Conservation (phyloP, 495 filamentous ascomycete genomes). For the Annulohypoxylon nitens region DNA sequence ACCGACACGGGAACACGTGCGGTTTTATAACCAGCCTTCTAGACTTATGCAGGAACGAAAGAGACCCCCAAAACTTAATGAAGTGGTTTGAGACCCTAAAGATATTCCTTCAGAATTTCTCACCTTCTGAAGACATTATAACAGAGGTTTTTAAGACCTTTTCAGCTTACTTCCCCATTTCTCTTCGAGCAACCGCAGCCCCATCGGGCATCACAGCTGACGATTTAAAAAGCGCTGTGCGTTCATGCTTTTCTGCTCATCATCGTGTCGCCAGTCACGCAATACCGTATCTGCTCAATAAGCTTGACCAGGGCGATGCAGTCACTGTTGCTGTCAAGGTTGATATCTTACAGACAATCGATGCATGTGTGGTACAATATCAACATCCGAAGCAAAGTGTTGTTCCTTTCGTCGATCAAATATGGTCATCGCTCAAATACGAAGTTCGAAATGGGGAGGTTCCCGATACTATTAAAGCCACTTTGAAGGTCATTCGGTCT, state of each 20-base stretch:
- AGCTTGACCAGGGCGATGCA: conserved; percentile 64
- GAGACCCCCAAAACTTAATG: conserved; percentile 63
- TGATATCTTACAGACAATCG: conserved; percentile 65
- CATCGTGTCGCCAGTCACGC: conserved; percentile 53
- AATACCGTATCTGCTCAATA: conserved; percentile 62
- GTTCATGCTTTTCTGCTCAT: conserved; percentile 62
- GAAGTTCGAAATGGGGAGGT: conserved; percentile 69
- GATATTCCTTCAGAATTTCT: conserved; percentile 55
- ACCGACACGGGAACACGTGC: conserved; percentile 54
- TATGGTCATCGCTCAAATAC: conserved; percentile 69
- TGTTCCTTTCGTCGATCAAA: conserved; percentile 56
- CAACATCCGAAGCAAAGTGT: conserved; percentile 56
- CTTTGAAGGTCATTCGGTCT: conserved; percentile 61
- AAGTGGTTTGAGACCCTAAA: conserved; percentile 62
- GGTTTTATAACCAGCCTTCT: conserved; percentile 58
- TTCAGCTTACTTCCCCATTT: conserved; percentile 68
- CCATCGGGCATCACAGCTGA: conserved; percentile 62
- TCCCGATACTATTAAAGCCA: conserved; percentile 62
- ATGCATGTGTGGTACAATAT: conserved; percentile 60
- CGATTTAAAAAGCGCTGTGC: conserved; percentile 61
- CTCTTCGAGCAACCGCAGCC: conserved; percentile 57
- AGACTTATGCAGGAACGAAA: conserved; percentile 61
- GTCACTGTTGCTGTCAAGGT: conserved; percentile 65
- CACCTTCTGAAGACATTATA: conserved; percentile 56
- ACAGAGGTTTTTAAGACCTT: conserved; percentile 62